phyloP scores from a whole-genome alignment of 129 eudicot species.

The Dittrichia graveolens region DNA sequence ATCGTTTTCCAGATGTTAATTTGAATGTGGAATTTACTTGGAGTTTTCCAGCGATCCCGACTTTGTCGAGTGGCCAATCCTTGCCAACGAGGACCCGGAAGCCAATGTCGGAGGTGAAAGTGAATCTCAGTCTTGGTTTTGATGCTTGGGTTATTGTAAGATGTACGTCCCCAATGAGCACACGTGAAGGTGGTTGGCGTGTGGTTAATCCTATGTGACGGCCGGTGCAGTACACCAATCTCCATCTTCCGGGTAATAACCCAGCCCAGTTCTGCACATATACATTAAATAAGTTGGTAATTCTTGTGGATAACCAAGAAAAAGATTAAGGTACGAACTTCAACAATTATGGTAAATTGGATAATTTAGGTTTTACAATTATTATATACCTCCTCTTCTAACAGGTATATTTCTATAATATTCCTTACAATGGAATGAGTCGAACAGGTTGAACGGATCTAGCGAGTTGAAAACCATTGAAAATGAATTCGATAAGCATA shows the following conservation, averaged over 20 bases:
- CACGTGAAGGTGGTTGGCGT: conserved; percentile 78
- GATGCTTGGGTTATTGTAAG: conserved; percentile 53
- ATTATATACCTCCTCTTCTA: too few species aligned
- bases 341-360: too few species aligned
- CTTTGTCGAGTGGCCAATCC: conserved; percentile 81
- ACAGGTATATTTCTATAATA: too few species aligned
- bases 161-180: conserved; percentile 67
- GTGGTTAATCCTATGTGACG: conserved; percentile 84
- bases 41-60: conserved; percentile 67
- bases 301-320: neutral
- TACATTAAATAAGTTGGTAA: neutral
- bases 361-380: too few species aligned
- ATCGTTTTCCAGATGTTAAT: conserved; percentile 73
- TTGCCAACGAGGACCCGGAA: conserved; percentile 60
- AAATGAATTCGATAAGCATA: too few species aligned
- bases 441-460: too few species aligned
- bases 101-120: conserved; percentile 53
- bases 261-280: conserved; percentile 75
- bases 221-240: conserved; percentile 79
- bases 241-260: conserved; percentile 88
- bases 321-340: too few species aligned
- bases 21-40: conserved; percentile 52
- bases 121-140: conserved; percentile 46
- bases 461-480: too few species aligned
- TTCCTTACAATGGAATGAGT: too few species aligned